Conservation (phyloP, 139 green algal genomes). For the Raphidocelis subcapitata region DNA sequence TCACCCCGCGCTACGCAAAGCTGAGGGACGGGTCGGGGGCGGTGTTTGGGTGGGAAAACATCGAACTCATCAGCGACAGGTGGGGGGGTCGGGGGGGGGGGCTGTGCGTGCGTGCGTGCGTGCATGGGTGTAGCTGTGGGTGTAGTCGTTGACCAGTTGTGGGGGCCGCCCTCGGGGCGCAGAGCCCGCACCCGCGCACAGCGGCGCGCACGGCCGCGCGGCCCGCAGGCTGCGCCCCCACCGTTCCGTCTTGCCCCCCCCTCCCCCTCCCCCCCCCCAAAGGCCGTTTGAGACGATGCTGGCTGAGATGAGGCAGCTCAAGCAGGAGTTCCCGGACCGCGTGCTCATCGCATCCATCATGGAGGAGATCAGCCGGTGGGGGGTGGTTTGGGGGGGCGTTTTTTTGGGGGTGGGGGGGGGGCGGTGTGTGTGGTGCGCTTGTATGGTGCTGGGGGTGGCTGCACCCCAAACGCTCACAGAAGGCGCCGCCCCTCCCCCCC, state of each 20-base stretch:
- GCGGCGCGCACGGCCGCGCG: too few species aligned
- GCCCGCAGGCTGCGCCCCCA: too few species aligned
- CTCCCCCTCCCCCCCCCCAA: not conserved
- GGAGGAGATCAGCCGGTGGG: constrained; percentile 73
- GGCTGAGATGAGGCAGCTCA: constrained; percentile 85
- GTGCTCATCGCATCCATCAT: constrained; percentile 97
- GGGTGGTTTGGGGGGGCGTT: constrained; percentile 28
- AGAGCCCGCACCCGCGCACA: too few species aligned
- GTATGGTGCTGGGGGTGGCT: not conserved
- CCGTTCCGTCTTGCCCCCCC: too few species aligned
- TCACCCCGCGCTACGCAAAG: constrained; percentile 95
- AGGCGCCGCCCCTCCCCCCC: not conserved
- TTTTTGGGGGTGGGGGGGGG: constrained; percentile 25
- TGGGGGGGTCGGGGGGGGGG: too few species aligned
- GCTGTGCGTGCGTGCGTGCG: too few species aligned
- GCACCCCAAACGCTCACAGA: too few species aligned
- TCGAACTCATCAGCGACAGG: constrained; percentile 83
- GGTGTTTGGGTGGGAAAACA: constrained; percentile 97
- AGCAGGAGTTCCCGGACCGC: constrained; percentile 90
- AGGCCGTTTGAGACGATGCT: constrained; percentile 93
- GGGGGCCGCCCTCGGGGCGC: too few species aligned
- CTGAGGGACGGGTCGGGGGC: constrained; percentile 55
- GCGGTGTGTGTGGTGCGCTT: not conserved
- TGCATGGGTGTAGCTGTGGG: too few species aligned
- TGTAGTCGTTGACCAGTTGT: too few species aligned